Conservation (phyloP, 176 grass and related monocot species). For the Elaeis guineensis region DNA sequence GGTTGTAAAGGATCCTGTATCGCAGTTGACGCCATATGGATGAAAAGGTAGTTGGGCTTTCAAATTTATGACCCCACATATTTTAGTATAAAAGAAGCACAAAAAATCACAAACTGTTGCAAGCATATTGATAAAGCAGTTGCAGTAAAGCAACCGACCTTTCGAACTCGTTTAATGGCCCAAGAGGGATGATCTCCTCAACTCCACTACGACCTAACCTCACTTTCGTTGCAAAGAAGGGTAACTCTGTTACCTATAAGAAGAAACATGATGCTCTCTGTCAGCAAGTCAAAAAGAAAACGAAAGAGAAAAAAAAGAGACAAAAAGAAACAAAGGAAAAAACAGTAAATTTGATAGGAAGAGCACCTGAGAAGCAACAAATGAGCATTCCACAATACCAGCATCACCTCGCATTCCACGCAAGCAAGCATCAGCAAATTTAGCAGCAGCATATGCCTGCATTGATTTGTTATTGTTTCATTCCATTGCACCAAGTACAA, state of each 20-base stretch:
- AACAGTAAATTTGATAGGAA: background rate
- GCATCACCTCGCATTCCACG: conserved; percentile 58
- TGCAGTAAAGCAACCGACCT: conserved; percentile 25
- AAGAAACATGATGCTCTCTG: conserved; percentile 2
- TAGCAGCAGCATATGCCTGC: conserved; percentile 71
- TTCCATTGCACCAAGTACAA: conserved; percentile 4
- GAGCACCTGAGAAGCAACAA: conserved; percentile 59
- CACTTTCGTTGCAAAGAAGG: conserved; percentile 86
- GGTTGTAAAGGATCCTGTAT: too few species aligned
- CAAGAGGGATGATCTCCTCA: conserved; percentile 72
- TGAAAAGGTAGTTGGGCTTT: too few species aligned
- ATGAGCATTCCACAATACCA: conserved; percentile 81
- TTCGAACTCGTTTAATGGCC: conserved; percentile 72
- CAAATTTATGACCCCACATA: too few species aligned
- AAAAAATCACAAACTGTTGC: too few species aligned
- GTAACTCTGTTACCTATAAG: conserved; percentile 71
- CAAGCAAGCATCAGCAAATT: conserved; percentile 78
- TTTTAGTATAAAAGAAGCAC: too few species aligned
- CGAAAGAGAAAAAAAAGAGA: conserved; percentile 10
- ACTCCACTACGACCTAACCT: conserved; percentile 44
- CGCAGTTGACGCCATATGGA: too few species aligned
- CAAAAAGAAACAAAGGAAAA: background rate
- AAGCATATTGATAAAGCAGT: too few species aligned
- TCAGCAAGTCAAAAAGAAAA: background rate
- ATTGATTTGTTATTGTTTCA: background rate